Conservation (phyloP, 768 basidiomycete species). For the Psilocybe tampanensis region DNA sequence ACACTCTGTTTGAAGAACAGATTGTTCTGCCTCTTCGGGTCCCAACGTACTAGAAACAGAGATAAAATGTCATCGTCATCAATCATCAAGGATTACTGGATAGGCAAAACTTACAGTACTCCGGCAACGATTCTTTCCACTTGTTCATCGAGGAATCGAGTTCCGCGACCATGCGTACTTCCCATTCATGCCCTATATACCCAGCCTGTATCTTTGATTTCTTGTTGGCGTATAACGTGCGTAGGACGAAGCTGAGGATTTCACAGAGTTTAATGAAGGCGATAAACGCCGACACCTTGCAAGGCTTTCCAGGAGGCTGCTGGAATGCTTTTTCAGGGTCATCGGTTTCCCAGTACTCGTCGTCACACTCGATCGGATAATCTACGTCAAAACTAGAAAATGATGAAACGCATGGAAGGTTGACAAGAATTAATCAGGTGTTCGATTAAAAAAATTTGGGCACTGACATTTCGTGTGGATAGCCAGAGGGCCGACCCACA, state of each 20-base stretch:
- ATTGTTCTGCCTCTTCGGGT: constrained; percentile 45
- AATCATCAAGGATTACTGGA: not conserved
- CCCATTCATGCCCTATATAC: constrained; percentile 64
- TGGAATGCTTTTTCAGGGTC: constrained; percentile 64
- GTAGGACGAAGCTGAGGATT: constrained; percentile 63
- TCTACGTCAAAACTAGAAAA: constrained; percentile 74
- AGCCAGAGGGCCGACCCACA: constrained; percentile 73
- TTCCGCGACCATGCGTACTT: constrained; percentile 67
- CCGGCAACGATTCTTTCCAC: constrained; percentile 70
- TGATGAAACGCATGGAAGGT: not conserved
- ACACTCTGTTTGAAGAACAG: constrained; percentile 64
- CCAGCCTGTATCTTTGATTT: constrained; percentile 68
- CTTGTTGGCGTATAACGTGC: constrained; percentile 86
- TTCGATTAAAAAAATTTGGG: not conserved
- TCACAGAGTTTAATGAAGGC: constrained; percentile 60
- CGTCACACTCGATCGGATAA: constrained; percentile 62
- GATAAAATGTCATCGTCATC: too few relatives aligned
- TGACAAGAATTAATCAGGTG: not conserved
- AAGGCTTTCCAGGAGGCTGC: constrained; percentile 68
- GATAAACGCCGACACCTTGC: constrained; percentile 56
- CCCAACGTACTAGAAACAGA: constrained; percentile 47
- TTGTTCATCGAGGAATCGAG: constrained; percentile 72
- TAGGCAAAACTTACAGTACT: constrained; percentile 43
- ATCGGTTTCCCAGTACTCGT: constrained; percentile 73
- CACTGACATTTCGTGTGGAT: constrained; percentile 75